A percentile compares a stretch with the other conserved stretches of the same genome.
Conservation (phyloP, 805 yeast genomes). For the Yarrowia sp. region DNA sequence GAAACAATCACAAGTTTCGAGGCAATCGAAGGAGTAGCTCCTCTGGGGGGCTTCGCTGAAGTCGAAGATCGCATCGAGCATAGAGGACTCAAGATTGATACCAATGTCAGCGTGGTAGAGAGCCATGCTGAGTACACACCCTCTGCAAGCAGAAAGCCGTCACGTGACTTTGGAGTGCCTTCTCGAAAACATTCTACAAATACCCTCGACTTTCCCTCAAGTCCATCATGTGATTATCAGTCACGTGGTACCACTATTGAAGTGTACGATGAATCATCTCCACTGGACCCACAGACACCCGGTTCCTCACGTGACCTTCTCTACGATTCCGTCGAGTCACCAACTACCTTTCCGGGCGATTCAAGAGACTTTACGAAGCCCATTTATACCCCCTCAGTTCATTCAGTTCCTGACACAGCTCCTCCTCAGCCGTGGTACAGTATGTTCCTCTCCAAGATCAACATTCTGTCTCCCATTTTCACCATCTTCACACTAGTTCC, state of each 20-base stretch:
- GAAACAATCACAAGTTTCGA: slow-evolving; percentile 4
- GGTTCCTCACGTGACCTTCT: neutral
- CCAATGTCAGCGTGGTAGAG: neutral
- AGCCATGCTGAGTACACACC: neutral
- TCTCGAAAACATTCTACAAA: neutral
- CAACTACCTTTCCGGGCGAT: neutral
- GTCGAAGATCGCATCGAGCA: slow-evolving; percentile 20
- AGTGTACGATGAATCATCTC: neutral
- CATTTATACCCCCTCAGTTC: slow-evolving; percentile 1
- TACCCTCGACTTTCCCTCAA: neutral
- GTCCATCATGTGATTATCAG: slow-evolving; percentile 3
- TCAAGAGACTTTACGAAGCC: neutral
- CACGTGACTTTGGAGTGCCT: neutral
- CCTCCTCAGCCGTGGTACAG: slow-evolving; percentile 1
- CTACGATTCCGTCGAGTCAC: neutral
- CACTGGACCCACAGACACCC: slow-evolving; percentile 2
- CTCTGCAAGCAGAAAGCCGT: neutral
- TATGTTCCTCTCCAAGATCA: neutral
- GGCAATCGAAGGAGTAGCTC: slow-evolving; percentile 26
- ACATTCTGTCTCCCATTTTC: slow-evolving; percentile 18
- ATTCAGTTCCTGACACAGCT: slow-evolving; percentile 4
- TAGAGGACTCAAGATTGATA: slow-evolving; percentile 10
- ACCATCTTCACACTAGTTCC: slow-evolving; percentile 7
- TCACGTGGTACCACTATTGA: slow-evolving; percentile 2
- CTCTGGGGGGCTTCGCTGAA: slow-evolving; percentile 1